These are phyloP conservation scores for Botrytis aclada DNA, from an alignment of 2,329 filamentous ascomycete genomes.

Conservation along the genomic window DNA sequence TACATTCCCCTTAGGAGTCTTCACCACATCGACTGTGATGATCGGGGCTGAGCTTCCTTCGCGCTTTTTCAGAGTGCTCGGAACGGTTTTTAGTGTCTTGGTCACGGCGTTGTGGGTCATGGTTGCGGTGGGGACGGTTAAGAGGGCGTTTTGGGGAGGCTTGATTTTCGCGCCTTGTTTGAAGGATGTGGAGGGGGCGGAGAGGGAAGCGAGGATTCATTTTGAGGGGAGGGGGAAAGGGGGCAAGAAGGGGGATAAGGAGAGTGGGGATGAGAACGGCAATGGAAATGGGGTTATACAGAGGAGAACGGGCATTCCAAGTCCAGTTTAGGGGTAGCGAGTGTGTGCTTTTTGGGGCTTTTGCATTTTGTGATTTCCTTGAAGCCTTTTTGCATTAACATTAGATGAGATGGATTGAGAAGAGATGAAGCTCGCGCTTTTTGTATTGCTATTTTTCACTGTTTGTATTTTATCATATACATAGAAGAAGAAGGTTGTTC, in stretches of 20 bases:
- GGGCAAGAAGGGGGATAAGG: not conserved
- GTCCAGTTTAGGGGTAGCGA: not conserved
- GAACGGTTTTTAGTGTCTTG: conserved; percentile 48
- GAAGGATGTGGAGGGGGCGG: conserved; percentile 35
- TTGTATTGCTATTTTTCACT: not conserved
- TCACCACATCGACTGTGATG: conserved; percentile 47
- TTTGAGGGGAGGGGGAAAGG: not conserved
- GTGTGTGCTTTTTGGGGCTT: not conserved
- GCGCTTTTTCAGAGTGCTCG: conserved; percentile 53
- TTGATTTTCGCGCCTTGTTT: conserved; percentile 56
- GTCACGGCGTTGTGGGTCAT: conserved; percentile 56
- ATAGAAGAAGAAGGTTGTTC: no score
- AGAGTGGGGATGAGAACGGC: not conserved
- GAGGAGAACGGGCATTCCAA: not conserved
- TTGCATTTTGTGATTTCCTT: conserved; percentile 11
- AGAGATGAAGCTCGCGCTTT: not conserved
- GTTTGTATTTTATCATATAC: not conserved
- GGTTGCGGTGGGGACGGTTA: conserved; percentile 48
- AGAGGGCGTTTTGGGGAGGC: conserved; percentile 46
- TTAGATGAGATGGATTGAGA: not conserved
- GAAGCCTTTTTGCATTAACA: not conserved
- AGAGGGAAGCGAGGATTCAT: conserved; percentile 16
- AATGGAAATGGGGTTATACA: not conserved
- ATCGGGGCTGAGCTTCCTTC: conserved; percentile 52
- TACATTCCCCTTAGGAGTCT: conserved; percentile 58